Evolutionary conservation across 345 rosid genomes (phyloP).

Genomic region (Pseudoturritis turrita): DNA sequence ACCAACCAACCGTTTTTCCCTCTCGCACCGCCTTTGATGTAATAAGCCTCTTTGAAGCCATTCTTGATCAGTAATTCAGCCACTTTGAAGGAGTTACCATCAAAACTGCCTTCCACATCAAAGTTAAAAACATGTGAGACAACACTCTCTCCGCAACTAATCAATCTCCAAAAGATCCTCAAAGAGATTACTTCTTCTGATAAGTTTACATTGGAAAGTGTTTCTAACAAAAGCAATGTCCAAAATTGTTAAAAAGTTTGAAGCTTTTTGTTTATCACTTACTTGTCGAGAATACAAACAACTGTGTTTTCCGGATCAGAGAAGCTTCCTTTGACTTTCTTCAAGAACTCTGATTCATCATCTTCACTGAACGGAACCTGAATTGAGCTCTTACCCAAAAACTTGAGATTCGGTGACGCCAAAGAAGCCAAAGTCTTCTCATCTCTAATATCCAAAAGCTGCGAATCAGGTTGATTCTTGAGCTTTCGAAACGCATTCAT

Average conservation of each 20-base stretch:
- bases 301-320: slow-evolving; percentile 52
- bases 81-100: slow-evolving; percentile 68
- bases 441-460: slow-evolving; percentile 85
- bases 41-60: slow-evolving; percentile 87
- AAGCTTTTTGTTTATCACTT: slow-evolving; percentile 21
- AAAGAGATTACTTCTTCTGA: too few species aligned
- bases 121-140: slow-evolving; percentile 7
- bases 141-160: not conserved
- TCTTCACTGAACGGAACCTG: slow-evolving; percentile 51
- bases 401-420: slow-evolving; percentile 63
- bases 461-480: slow-evolving; percentile 49
- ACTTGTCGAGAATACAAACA: slow-evolving; percentile 80
- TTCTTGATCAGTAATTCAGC: slow-evolving; percentile 67
- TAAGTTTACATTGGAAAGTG: too few species aligned
- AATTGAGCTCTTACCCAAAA: slow-evolving; percentile 46
- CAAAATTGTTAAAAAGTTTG: not conserved
- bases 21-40: slow-evolving; percentile 73
- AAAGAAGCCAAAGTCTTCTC: slow-evolving; percentile 45
- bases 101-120: slow-evolving; percentile 80
- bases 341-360: slow-evolving; percentile 53
- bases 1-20: slow-evolving; percentile 96
- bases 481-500: slow-evolving; percentile 67
- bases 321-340: slow-evolving; percentile 52
- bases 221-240: not conserved
- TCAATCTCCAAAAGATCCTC: not conserved